These are phyloP conservation scores for Penicillium sp. DNA, from an alignment of 2,329 filamentous ascomycete genomes.

Conservation along the genomic window DNA sequence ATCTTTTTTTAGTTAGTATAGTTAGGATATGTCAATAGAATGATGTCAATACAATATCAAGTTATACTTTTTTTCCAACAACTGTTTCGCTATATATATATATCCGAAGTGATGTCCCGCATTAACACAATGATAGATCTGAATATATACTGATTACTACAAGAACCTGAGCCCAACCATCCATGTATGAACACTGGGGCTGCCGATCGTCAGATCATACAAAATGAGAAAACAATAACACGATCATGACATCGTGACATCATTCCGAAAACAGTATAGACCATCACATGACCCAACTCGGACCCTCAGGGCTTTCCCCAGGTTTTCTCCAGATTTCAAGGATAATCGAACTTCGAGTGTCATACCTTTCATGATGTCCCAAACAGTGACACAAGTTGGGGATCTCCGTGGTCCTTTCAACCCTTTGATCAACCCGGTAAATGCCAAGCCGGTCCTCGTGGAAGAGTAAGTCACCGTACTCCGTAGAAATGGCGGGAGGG, in stretches of 20 bases:
- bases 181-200: neutral
- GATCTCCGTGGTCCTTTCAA: slow-evolving; percentile 41
- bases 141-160: neutral
- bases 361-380: slow-evolving; percentile 11
- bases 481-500: neutral
- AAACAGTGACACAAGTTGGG: slow-evolving; percentile 14
- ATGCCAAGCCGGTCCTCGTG: slow-evolving; percentile 50
- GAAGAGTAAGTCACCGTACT: slow-evolving; percentile 43
- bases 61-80: neutral
- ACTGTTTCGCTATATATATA: neutral
- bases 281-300: slow-evolving; percentile 6
- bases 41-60: neutral
- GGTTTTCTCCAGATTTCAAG: neutral
- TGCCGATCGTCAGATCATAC: neutral
- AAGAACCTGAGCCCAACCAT: neutral
- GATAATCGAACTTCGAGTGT: neutral
- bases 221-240: neutral
- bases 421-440: slow-evolving; percentile 53
- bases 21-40: neutral
- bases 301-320: neutral
- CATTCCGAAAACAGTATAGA: slow-evolving; percentile 12
- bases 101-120: neutral
- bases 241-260: slow-evolving; percentile 19
- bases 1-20: neutral
- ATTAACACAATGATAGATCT: neutral